phyloP scores from a whole-genome alignment of 441 rosid species.

The Oxalis stricta region DNA sequence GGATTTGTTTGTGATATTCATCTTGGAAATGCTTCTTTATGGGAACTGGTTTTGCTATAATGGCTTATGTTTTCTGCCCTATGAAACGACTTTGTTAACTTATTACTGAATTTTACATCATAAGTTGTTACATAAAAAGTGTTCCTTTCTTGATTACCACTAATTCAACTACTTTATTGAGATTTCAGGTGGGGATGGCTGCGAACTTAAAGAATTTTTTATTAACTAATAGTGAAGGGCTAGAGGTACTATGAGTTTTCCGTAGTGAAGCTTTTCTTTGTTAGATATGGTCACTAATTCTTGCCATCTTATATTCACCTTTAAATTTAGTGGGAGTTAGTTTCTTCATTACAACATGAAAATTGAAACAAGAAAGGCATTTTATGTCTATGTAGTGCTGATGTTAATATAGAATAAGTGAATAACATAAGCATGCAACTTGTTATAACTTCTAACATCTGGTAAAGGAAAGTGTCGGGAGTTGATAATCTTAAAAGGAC shows the following conservation, averaged over 20 bases:
- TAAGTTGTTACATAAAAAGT: background rate
- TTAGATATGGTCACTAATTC: background rate
- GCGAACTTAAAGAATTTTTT: constrained; percentile 75
- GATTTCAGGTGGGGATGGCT: constrained; percentile 71
- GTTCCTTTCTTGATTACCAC: constrained; percentile 1
- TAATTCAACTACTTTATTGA: constrained; percentile 9
- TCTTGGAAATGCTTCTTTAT: background rate
- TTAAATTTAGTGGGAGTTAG: no score
- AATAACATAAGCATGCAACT: no score
- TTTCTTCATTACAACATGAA: no score
- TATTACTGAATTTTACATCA: background rate
- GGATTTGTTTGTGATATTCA: background rate
- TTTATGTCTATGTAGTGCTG: no score
- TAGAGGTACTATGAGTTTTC: constrained; percentile 34
- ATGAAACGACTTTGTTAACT: background rate
- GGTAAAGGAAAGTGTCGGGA: no score
- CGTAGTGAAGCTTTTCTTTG: background rate
- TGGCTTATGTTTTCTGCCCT: background rate
- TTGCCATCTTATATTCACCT: no score
- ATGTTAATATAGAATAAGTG: no score
- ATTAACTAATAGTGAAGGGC: constrained; percentile 53
- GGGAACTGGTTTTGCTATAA: background rate
- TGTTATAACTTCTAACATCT: no score
- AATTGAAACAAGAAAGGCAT: no score
- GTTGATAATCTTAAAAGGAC: no score